These are phyloP conservation scores for Termitomyces sp. DNA, from an alignment of 768 basidiomycete genomes.

Conservation along the genomic window DNA sequence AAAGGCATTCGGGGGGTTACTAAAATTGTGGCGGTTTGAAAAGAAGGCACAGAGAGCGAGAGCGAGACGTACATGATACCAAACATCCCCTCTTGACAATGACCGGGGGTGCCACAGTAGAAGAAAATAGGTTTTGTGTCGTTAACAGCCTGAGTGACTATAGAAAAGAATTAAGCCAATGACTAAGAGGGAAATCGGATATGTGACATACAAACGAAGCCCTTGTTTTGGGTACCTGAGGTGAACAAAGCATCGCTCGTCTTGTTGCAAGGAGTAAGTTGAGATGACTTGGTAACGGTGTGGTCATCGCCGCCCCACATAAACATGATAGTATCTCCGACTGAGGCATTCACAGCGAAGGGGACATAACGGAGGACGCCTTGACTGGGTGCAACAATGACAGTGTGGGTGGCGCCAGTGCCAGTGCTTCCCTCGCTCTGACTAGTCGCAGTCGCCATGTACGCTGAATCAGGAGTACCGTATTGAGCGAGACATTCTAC, in stretches of 20 bases:
- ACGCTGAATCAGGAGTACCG: slow-evolving; percentile 31
- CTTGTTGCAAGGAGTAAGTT: slow-evolving; percentile 69
- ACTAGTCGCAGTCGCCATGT: slow-evolving; percentile 29
- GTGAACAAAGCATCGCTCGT: slow-evolving; percentile 51
- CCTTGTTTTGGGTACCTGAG: slow-evolving; percentile 58
- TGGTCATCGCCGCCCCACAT: slow-evolving; percentile 76
- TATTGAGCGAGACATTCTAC: slow-evolving; percentile 65
- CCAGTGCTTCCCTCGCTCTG: slow-evolving; percentile 30
- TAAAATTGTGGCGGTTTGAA: slow-evolving; percentile 10
- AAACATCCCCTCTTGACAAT: slow-evolving; percentile 85
- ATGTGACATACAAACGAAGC: slow-evolving; percentile 51
- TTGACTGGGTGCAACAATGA: slow-evolving; percentile 73
- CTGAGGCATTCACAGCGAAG: slow-evolving; percentile 67
- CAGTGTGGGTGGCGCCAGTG: slow-evolving; percentile 60
- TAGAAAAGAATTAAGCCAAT: slow-evolving; percentile 14
- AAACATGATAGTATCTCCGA: slow-evolving; percentile 73
- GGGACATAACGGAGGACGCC: slow-evolving; percentile 75
- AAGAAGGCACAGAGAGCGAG: neutral
- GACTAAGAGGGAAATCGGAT: neutral
- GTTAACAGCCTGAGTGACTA: slow-evolving; percentile 68
- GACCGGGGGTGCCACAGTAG: slow-evolving; percentile 65
- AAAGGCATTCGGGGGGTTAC: slow-evolving; percentile 52
- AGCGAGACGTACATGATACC: slow-evolving; percentile 52
- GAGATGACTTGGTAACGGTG: slow-evolving; percentile 77
- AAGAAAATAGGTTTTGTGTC: slow-evolving; percentile 68